These are phyloP conservation scores for Taxawa tesnikishii DNA, from an alignment of 2,329 filamentous ascomycete species.

Conservation along the genomic window DNA sequence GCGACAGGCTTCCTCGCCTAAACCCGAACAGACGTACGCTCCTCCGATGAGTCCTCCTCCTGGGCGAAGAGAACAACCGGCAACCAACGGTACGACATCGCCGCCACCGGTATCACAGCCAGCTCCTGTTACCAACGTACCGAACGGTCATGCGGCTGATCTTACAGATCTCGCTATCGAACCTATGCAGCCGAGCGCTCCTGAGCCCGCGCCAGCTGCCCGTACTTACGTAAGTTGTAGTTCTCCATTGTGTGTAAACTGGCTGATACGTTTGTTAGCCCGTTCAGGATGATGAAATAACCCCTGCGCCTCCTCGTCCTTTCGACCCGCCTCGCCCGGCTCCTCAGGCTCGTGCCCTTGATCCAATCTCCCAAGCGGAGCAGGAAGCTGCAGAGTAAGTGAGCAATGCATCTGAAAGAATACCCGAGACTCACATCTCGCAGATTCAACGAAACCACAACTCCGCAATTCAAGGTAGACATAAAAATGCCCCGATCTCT, in stretches of 20 bases:
- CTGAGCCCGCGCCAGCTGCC: no score
- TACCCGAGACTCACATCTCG: background rate
- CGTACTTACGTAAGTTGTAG: no score
- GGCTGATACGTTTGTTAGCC: slow-evolving; percentile 18
- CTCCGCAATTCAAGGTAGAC: slow-evolving; percentile 61
- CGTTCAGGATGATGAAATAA: slow-evolving; percentile 61
- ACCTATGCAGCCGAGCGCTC: slow-evolving; percentile 1
- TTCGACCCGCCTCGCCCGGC: no score
- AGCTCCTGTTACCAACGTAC: slow-evolving; percentile 10
- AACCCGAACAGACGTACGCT: background rate
- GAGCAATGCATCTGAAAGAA: background rate
- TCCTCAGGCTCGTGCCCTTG: no score
- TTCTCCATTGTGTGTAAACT: no score
- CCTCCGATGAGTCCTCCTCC: background rate
- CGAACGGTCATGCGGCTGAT: slow-evolving; percentile 19
- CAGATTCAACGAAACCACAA: slow-evolving; percentile 37
- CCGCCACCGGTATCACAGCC: background rate
- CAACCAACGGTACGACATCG: slow-evolving; percentile 4
- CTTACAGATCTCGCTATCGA: slow-evolving; percentile 16
- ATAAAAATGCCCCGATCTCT: slow-evolving; percentile 68
- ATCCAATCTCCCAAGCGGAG: slow-evolving; percentile 56
- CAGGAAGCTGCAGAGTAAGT: slow-evolving; percentile 41
- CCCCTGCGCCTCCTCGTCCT: slow-evolving; percentile 57
- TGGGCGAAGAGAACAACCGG: slow-evolving; percentile 2
- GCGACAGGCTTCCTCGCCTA: slow-evolving; percentile 8